Evolutionary conservation across 179 eudicot species (phyloP).

Genomic region (Dionaea muscipula): DNA sequence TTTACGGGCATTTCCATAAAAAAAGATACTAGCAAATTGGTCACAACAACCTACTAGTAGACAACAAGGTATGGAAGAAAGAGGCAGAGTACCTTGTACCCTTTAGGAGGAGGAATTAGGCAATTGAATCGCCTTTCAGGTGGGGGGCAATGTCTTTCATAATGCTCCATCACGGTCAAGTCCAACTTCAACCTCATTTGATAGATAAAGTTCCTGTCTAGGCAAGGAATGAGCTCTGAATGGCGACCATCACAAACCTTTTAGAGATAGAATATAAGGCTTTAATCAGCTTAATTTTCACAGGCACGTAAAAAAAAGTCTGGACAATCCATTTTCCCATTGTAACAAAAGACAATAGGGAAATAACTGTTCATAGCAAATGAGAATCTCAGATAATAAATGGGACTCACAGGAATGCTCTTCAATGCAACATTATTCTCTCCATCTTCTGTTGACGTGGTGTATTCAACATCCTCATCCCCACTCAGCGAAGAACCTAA

Average conservation of each 20-base stretch:
- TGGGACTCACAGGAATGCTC: conserved; percentile 28
- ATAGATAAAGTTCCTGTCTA: conserved; percentile 35
- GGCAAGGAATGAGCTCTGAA: conserved; percentile 41
- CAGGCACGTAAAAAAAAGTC: background rate
- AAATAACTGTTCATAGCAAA: background rate
- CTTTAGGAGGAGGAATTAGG: conserved; percentile 42
- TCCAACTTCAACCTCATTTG: conserved; percentile 35
- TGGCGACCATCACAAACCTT: conserved; percentile 38
- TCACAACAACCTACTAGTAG: no score
- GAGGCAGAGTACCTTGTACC: conserved; percentile 26
- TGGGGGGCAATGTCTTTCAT: conserved; percentile 45
- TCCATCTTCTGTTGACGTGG: conserved; percentile 14
- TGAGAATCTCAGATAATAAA: background rate
- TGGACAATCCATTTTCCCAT: background rate
- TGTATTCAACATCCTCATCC: conserved; percentile 20
- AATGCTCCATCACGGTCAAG: conserved; percentile 38
- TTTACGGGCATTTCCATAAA: conserved; percentile 1
- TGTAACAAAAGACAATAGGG: background rate
- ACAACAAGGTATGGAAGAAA: background rate
- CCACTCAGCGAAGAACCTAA: conserved; percentile 20
- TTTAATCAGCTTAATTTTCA: background rate
- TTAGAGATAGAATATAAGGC: background rate
- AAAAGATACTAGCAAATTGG: no score
- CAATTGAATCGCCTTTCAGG: conserved; percentile 37
- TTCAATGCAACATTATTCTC: conserved; percentile 17